phyloP scores from a whole-genome alignment of 1,139 yeast species.

The Starmera stellimalicola region DNA sequence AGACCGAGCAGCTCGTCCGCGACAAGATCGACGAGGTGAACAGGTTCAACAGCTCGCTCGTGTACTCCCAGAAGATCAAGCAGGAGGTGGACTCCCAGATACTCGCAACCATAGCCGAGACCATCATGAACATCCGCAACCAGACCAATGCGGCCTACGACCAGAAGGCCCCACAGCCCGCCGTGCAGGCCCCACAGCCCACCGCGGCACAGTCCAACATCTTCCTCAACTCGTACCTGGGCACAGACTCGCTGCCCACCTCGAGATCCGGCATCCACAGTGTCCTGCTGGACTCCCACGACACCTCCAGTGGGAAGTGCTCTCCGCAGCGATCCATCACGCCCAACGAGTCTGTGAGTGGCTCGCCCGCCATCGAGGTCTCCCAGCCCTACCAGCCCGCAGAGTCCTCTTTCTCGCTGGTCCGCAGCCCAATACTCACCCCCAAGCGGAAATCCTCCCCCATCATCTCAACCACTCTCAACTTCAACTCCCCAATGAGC shows the following conservation, averaged over 20 bases:
- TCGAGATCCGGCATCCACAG: slow-evolving; percentile 5
- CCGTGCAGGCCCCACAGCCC: slow-evolving; percentile 14
- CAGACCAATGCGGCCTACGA: slow-evolving; percentile 8
- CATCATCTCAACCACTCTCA: slow-evolving; percentile 26
- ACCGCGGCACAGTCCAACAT: slow-evolving; percentile 22
- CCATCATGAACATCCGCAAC: slow-evolving; percentile 27
- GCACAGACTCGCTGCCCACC: slow-evolving; percentile 24
- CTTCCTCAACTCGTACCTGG: slow-evolving; percentile 32
- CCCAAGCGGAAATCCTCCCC: slow-evolving; percentile 52
- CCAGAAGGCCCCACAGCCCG: slow-evolving; percentile 3
- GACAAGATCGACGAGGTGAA: slow-evolving; percentile 69
- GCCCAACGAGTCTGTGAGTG: slow-evolving; percentile 21
- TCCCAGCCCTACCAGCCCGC: slow-evolving; percentile 5
- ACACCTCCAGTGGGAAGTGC: slow-evolving; percentile 13
- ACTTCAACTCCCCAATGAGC: slow-evolving; percentile 39
- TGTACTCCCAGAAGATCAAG: slow-evolving; percentile 73
- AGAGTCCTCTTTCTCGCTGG: slow-evolving; percentile 8
- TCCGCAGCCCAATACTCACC: slow-evolving; percentile 24
- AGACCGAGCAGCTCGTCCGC: slow-evolving; percentile 52
- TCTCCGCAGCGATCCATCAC: slow-evolving; percentile 31
- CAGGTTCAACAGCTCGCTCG: slow-evolving; percentile 66
- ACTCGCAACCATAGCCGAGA: slow-evolving; percentile 52
- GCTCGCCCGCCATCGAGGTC: slow-evolving; percentile 6
- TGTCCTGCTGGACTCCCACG: slow-evolving; percentile 4
- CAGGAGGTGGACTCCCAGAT: slow-evolving; percentile 75